Evolutionary conservation across 441 rosid genomes (phyloP), one percentile per base, ranked within the genome.

Genomic region (Syzygium malaccense): DNA sequence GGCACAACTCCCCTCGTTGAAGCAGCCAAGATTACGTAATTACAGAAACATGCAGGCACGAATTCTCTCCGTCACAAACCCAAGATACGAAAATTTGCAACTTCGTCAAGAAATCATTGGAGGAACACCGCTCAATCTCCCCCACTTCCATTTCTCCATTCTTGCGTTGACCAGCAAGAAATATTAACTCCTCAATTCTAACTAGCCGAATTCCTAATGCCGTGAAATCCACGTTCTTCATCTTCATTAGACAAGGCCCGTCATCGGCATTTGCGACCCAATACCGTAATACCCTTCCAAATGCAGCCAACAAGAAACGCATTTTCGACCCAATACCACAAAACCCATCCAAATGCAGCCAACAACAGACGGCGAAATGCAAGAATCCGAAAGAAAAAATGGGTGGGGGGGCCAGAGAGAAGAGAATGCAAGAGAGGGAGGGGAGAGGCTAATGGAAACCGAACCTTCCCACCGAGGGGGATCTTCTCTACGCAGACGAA

Each of bases 381-480:
- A 11, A 41, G 48, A 75, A 19, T 17, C 48, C 13, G 18, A 26
- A 23, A 57, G 25, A 54, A 45, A 8, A 28, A n/a, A 8, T 14
- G 4, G 12, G 17, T 33, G 23, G 37, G 60, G 55, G 23, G 71
- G 28, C 49, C 25, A 23, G 68, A 28, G 62, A 14, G 20, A 79
- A n/a, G 66, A 12, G 25, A 49, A 80, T 3, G 25, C 48, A 30
- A 64, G 51, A 23, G 55, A 66, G 53, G 64, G 20, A 6, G 14
- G 80, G 49, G 45, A 71, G 28, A 71, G 83, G 25, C 25, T 12
- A 37, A 71, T 71, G 83, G 48, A 45, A 37, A 71, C 51, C 83
- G 55, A 49, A 96, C 99, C 97, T 96, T 95, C 88, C 99, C 98
- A 88, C 97, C 95, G 85, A 96, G 95, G 92, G 89, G 93, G 93